Conservation (phyloP, 192 early-diverging fungal genomes). For the Entophlyctis luteolus region DNA sequence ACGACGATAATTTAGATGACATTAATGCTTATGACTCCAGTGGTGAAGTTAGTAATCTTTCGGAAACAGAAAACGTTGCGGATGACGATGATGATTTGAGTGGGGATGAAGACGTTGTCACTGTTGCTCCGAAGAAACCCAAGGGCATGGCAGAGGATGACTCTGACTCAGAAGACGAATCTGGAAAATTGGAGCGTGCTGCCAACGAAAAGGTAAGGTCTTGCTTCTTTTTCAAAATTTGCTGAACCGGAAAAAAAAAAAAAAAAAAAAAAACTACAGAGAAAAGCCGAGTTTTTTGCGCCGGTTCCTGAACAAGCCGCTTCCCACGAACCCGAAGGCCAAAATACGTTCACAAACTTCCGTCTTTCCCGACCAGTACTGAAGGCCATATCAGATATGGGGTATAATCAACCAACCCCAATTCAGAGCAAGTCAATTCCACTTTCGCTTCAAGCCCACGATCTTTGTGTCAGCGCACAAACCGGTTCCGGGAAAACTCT, state of each 20-base stretch:
- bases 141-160: background rate
- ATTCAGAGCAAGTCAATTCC: conserved; percentile 94
- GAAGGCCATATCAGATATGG: conserved; percentile 82
- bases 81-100: conserved; percentile 5
- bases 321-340: background rate
- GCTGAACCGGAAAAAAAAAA: background rate
- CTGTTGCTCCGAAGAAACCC: conserved; percentile 13
- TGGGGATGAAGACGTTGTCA: conserved; percentile 19
- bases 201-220: conserved; percentile 23
- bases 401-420: conserved; percentile 87
- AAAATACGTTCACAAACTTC: conserved; percentile 84
- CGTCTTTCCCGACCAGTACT: conserved; percentile 93
- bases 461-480: conserved; percentile 96
- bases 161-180: conserved; percentile 5
- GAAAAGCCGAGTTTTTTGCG: conserved; percentile 50
- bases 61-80: conserved; percentile 6
- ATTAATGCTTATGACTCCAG: no score
- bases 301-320: conserved; percentile 20
- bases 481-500: conserved; percentile 99
- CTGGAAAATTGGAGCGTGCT: conserved; percentile 9
- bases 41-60: background rate
- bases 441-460: conserved; percentile 87
- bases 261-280: conserved; percentile 16
- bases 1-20: background rate
- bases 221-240: background rate